These are phyloP conservation scores for Cajanus cajan DNA, from an alignment of 306 rosid species.

Conservation along the genomic window DNA sequence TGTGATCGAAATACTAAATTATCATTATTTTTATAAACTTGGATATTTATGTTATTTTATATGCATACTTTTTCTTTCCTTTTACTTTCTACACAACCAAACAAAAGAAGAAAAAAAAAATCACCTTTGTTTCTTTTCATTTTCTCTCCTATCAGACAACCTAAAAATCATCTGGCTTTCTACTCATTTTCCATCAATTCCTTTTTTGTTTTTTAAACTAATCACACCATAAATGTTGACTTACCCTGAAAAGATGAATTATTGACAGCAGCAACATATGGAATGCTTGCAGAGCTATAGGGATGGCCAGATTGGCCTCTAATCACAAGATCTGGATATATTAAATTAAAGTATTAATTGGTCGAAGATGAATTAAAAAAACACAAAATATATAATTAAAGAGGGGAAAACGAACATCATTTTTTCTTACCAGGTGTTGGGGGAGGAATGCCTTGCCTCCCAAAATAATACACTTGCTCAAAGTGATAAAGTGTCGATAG, in stretches of 20 bases:
- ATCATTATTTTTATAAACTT: too few species aligned
- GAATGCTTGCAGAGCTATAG: slow-evolving; percentile 29
- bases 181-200: too few species aligned
- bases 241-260: slow-evolving; percentile 44
- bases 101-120: too few species aligned
- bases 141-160: too few species aligned
- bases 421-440: slow-evolving; percentile 44
- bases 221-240: slow-evolving; percentile 24
- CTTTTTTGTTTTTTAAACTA: background rate
- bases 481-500: slow-evolving; percentile 74
- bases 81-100: too few species aligned
- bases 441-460: slow-evolving; percentile 46
- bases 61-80: too few species aligned
- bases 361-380: background rate
- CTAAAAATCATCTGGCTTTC: too few species aligned
- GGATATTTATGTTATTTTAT: too few species aligned
- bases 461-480: slow-evolving; percentile 83
- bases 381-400: background rate
- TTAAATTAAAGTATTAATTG: slow-evolving; percentile 26
- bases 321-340: slow-evolving; percentile 39
- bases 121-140: too few species aligned
- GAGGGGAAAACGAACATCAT: background rate
- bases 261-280: slow-evolving; percentile 41
- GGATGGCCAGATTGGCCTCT: slow-evolving; percentile 21
- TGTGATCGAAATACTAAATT: too few species aligned